Evolutionary conservation across 2,329 filamentous ascomycete genomes (phyloP), one percentile per base, ranked within the genome.

Genomic region (Claviceps humidiphila): DNA sequence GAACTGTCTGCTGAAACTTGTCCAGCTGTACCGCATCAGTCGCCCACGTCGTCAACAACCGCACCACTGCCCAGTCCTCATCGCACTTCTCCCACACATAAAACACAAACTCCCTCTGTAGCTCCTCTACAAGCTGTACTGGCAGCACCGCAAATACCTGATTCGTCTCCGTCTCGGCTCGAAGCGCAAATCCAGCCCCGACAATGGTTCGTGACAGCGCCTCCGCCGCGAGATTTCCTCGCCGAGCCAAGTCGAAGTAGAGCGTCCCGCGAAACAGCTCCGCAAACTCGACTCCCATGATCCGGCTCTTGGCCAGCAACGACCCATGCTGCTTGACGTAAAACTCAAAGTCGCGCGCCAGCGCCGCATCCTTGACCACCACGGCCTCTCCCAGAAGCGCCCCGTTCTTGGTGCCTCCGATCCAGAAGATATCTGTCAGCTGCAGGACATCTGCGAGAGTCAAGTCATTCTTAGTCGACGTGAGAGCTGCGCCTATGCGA

Each of bases 401-500:
- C 1, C 74, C 74, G 55, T 73, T 73, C 56, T 77, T 77, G 4
- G 74, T 77, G 0, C 74, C 74, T 3, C 74, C 74, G 40, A 77
- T 75, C 74, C 74, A 77, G 62, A 77, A 77, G 20, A 77, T 73
- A 51, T 77, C 74, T 0, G 71, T 74, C 42, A 74, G 57, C 4
- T 73, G 68, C 1, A 74, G 59, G 5, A 77, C 60, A 51, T 77
- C 74, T 0, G 57, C 56, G 5, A 74, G 62, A 0, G 66, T 68
- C 60, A 76, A 59, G 52, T 75, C 71, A 41, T 71, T 74, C 22
- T 59, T 61, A 9, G 57, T 60, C 0, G 73, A 72, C 1, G 69
- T 66, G 11, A 77, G 58, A 0, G 74, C 74, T 1, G 66, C 58
- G 2, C 67, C 67, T 17, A 76, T 67, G 1, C 74, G 68, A 0